Percentiles rank a stretch among this genome's conserved stretches.
Conservation (phyloP, 148 eudicot species). For the Rhododendron kiyosumense region DNA sequence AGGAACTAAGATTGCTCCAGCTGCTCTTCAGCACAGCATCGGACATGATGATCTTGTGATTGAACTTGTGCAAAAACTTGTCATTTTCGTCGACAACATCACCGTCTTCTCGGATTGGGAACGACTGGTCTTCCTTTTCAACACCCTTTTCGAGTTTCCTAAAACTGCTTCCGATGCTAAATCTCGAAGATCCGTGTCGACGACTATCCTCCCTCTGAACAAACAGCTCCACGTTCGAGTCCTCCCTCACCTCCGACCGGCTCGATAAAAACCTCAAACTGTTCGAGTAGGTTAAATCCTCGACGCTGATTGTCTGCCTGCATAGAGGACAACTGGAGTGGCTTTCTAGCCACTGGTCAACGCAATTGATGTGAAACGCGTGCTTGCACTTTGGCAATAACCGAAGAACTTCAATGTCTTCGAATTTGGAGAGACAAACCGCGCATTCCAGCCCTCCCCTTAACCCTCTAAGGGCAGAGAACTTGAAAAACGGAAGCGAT, state of each 20-base stretch:
- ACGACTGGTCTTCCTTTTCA: conserved; percentile 37
- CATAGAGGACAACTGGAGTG: conserved; percentile 82
- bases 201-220: conserved; percentile 47
- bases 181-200: conserved; percentile 31
- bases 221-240: conserved; percentile 38
- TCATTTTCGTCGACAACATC: conserved; percentile 9
- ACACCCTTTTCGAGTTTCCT: conserved; percentile 16
- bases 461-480: conserved; percentile 59
- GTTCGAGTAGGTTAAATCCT: conserved; percentile 30
- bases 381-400: conserved; percentile 76
- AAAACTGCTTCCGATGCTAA: conserved; percentile 46
- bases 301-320: conserved; percentile 39
- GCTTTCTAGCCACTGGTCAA: conserved; percentile 68
- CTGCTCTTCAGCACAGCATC: conserved; percentile 57
- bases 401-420: conserved; percentile 52
- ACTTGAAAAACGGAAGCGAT: conserved; percentile 64
- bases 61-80: conserved; percentile 37
- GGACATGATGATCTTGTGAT: conserved; percentile 62
- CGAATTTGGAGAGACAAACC: conserved; percentile 66
- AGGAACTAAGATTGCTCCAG: conserved; percentile 74
- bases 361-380: conserved; percentile 64
- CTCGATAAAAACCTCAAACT: conserved; percentile 36
- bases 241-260: conserved; percentile 14
- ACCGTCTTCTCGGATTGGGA: conserved; percentile 20
- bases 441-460: conserved; percentile 71